These are phyloP conservation scores for Eucalyptus virginea DNA, from an alignment of 345 rosid species.

Conservation along the genomic window DNA sequence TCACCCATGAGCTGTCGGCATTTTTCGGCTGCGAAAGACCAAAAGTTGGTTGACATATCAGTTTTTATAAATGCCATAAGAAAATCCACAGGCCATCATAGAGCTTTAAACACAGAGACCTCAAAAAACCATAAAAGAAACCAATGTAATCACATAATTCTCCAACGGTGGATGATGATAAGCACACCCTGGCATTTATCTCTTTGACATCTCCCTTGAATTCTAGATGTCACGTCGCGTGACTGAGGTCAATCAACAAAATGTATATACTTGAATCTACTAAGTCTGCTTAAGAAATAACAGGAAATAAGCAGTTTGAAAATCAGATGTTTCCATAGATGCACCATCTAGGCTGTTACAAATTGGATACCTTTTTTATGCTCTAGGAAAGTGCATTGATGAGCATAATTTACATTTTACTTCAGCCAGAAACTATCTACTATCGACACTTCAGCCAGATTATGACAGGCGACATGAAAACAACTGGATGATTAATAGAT, in stretches of 20 bases:
- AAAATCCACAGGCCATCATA: background rate
- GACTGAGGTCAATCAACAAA: background rate
- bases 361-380: background rate
- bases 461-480: background rate
- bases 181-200: background rate
- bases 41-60: background rate
- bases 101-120: background rate
- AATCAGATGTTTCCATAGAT: background rate
- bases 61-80: background rate
- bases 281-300: background rate
- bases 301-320: background rate
- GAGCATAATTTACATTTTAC: background rate
- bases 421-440: background rate
- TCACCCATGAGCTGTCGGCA: slow-evolving; percentile 77
- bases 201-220: background rate
- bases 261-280: background rate
- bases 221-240: background rate
- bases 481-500: background rate
- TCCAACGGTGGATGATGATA: background rate
- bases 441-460: background rate
- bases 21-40: slow-evolving; percentile 58
- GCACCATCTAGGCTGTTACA: background rate
- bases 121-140: background rate
- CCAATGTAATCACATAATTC: background rate
- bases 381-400: background rate